Percentiles rank a stretch among this genome's conserved stretches.
Conservation (phyloP, 192 early-diverging fungal species). For the Coemansia sp. region DNA sequence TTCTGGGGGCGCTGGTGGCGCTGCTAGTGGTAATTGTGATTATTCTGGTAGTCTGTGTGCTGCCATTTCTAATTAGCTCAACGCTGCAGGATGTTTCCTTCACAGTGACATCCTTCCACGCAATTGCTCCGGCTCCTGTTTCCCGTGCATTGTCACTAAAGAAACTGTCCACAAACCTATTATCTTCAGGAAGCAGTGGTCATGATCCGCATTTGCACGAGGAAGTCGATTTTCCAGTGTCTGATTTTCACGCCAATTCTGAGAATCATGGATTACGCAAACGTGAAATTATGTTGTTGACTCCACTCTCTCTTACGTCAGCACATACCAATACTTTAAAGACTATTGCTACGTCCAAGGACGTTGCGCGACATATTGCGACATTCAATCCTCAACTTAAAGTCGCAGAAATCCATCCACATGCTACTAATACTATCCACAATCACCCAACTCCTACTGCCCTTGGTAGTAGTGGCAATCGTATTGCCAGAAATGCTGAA, state of each 20-base stretch:
- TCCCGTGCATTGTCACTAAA: conserved; percentile 14
- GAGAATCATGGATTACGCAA: neutral
- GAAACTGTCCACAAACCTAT: neutral
- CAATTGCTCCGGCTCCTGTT: conserved; percentile 28
- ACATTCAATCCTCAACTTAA: neutral
- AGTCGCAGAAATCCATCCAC: neutral
- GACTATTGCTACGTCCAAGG: neutral
- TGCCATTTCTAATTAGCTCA: conserved; percentile 41
- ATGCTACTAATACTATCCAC: neutral
- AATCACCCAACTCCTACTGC: neutral
- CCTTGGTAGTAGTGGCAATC: neutral
- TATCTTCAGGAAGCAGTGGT: neutral
- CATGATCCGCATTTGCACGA: neutral
- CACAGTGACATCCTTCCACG: conserved; percentile 28
- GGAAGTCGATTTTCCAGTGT: neutral
- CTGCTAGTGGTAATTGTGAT: conserved; percentile 39
- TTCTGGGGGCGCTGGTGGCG: conserved; percentile 25
- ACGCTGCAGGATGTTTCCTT: conserved; percentile 48
- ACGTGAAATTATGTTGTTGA: neutral
- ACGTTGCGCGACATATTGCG: neutral
- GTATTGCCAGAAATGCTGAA: neutral
- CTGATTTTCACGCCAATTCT: neutral
- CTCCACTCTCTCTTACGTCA: neutral
- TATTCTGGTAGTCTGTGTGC: conserved; percentile 34
- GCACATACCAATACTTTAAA: neutral